Percentiles rank a stretch among this genome's conserved stretches.
phyloP scores from a whole-genome alignment of 106 monocot species.

The Cymbidium sinense region DNA sequence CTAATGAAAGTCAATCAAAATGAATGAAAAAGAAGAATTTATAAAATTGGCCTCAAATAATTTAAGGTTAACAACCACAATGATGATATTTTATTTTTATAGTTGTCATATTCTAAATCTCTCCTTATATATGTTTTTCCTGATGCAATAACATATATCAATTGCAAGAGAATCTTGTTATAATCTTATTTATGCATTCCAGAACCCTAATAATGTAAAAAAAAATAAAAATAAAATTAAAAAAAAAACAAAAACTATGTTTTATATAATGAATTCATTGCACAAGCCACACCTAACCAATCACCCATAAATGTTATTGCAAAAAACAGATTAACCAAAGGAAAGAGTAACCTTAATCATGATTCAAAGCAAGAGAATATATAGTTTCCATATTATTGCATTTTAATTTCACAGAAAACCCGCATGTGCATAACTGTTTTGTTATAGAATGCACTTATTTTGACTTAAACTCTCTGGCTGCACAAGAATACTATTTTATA shows the following conservation, averaged over 20 bases:
- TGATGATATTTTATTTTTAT: background rate
- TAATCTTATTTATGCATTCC: background rate
- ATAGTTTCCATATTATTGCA: background rate
- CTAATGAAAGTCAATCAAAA: background rate
- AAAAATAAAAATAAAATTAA: too few species aligned
- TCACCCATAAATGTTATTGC: background rate
- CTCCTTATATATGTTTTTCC: background rate
- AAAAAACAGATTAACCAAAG: background rate
- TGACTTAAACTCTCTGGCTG: background rate
- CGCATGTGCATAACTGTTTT: background rate
- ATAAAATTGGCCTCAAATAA: background rate
- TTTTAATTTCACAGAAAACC: background rate
- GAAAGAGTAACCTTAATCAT: background rate
- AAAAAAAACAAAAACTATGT: background rate
- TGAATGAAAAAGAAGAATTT: background rate
- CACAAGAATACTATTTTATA: background rate
- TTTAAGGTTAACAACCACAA: background rate
- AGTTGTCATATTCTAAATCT: background rate
- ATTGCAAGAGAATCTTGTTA: background rate
- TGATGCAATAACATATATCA: background rate
- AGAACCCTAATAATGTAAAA: background rate
- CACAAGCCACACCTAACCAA: background rate
- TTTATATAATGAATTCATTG: background rate
- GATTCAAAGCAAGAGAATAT: background rate
- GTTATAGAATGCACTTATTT: background rate